Base-by-base conservation (phyloP, 140 eudicot species). In the Cichorium intybus region DNA sequence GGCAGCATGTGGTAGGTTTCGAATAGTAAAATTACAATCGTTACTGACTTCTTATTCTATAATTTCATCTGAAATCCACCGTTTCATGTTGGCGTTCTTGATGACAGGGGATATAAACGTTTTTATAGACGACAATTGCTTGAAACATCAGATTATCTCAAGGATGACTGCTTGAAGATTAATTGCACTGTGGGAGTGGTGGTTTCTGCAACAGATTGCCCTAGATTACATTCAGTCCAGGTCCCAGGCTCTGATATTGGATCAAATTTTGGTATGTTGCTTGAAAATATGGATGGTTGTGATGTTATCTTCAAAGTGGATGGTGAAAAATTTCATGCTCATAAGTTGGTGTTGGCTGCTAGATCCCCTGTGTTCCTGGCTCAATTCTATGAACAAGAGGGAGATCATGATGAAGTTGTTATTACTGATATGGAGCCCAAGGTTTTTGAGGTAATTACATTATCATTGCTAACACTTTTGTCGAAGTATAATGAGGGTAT, bases 351-450 rank as follows among this genome's bases (percentile, higher is more conserved):
- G 24, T 55, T 70, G 56, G 68, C 67, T 69, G 77, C 70, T 16
- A 46, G 72, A 73, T 75, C 80, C 59, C 41, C 68, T 60, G 75
- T 75, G 14, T 75, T 84, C 60, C 74, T 65, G 4, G 54, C 85
- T 49, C 77, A 79, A 22, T 49, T 75, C 18, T 83, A 70, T 58
- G 70, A 33, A 57, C 61, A 64, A 60, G 85, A 74, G 50, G 79
- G 62, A 39, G 85, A 64, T 49, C 58, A 78, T 23, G 65, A 85
- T 29, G 97, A 89, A 49, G 73, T 83, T 66, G 43, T 66, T 41
- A 71, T 89, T 24, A 28, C 76, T 24, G 85, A 84, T 39, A 76
- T 90, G 87, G 89, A 90, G 45, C 85, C 97, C 53, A 61, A 64
- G 63, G 87, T 80, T 54, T 90, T 90, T 60, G 80, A 89, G 93